These are phyloP conservation scores for Plasmodium yoelii DNA, from an alignment of 169 alveolate species.

Conservation along the genomic window DNA sequence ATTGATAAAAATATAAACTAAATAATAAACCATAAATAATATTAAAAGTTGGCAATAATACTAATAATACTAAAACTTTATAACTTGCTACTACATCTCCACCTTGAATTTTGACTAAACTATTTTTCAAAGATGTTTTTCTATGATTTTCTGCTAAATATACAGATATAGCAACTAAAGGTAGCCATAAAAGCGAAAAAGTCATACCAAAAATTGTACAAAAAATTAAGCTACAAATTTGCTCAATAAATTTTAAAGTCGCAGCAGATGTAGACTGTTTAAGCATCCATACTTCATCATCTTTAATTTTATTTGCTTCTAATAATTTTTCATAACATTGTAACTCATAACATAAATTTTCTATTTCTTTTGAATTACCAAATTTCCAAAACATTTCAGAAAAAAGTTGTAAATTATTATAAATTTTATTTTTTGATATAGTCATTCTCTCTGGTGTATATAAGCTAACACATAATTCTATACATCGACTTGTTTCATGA, in stretches of 20 bases:
- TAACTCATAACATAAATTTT: conserved; percentile 83
- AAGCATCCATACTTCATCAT: conserved; percentile 92
- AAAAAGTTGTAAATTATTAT: conserved; percentile 85
- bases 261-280: conserved; percentile 92
- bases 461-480: conserved; percentile 86
- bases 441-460: conserved; percentile 92
- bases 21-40: conserved; percentile 87
- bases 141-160: conserved; percentile 91
- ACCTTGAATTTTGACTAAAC: conserved; percentile 90
- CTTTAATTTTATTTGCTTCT: conserved; percentile 86
- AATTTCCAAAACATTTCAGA: conserved; percentile 88
- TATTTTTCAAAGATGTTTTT: conserved; percentile 82
- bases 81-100: conserved; percentile 92
- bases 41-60: conserved; percentile 89
- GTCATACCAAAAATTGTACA: conserved; percentile 87
- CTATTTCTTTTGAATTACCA: conserved; percentile 84
- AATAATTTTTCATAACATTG: conserved; percentile 86
- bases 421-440: conserved; percentile 87
- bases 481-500: conserved; percentile 84
- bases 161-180: conserved; percentile 87
- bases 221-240: conserved; percentile 79
- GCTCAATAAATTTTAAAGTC: conserved; percentile 84
- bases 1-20: conserved; percentile 79
- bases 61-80: conserved; percentile 90
- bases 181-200: conserved; percentile 91